Base-by-base conservation (phyloP, 352 stramenopile species). In the Pelagophyceae sp. region DNA sequence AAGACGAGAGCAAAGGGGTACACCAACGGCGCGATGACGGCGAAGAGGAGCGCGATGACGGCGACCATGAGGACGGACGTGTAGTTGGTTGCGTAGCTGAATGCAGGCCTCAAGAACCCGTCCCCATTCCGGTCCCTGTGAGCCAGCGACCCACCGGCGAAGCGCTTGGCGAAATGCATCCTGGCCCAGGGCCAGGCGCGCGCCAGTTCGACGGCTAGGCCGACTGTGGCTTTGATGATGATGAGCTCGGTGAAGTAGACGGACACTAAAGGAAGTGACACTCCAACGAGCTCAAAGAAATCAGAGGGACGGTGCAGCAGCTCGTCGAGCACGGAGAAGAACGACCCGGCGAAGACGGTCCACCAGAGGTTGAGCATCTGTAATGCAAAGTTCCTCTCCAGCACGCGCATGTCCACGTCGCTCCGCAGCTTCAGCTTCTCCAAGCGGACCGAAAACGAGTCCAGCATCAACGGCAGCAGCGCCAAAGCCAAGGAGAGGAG, bases 181-280 rank as follows among this genome's bases (percentile, higher is more conserved):
- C 23, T 11, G 45, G 45, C 45, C 11, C 11, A 54, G 11, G 11
- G 11, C 11, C 11, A 23, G 54, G 25, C 54, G 17, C 67, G 67
- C 67, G 67, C 19, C 15, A 58, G 11, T n/a, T 74, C 67, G 35
- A 50, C 20, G 33, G n/a, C 23, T 1, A 74, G 67, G 17, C 6
- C 33, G 35, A 74, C 17, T 2, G 58, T 23, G 23, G 31, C 3
- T n/a, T 74, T 74, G 17, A 74, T 74, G 67, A 74, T 31, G 67
- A 74, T 33, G 17, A 74, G 31, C 67, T 74, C 67, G 11, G 58
- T n/a, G n/a, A 74, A 74, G 67, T 74, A 74, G 67, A 58, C 67
- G 17, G 67, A 31, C 35, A 37, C 67, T 37, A 29, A 0, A 11
- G 67, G 67, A 2, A 74, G 19, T 2, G 31, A 31, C 5, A 25